Evolutionary conservation across 805 yeast genomes (phyloP).

Genomic region (Blastobotrys mokoenaii): DNA sequence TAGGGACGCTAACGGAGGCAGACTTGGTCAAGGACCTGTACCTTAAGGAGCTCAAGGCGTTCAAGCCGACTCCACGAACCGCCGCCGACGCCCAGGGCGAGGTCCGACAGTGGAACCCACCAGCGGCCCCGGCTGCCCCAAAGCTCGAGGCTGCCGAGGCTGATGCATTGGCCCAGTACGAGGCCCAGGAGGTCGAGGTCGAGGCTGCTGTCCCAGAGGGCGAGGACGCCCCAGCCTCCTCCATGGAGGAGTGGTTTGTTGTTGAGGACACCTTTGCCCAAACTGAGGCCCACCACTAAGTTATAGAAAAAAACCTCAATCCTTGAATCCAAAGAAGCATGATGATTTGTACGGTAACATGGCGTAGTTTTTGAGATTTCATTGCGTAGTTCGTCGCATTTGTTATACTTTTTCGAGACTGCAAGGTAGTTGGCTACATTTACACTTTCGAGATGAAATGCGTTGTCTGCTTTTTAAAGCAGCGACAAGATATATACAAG

Average conservation of each 20-base stretch:
- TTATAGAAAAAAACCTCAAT: background rate
- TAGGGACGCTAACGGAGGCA: background rate
- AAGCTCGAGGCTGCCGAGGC: constrained; percentile 71
- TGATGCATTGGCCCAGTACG: constrained; percentile 41
- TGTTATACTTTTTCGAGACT: too few relatives aligned
- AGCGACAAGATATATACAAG: too few relatives aligned
- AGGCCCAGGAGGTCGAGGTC: constrained; percentile 36
- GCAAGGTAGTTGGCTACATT: too few relatives aligned
- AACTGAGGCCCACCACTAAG: constrained; percentile 28
- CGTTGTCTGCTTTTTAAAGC: too few relatives aligned
- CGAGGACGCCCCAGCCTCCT: constrained; percentile 17
- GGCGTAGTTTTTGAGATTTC: background rate
- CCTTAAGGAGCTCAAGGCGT: constrained; percentile 76
- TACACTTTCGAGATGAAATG: too few relatives aligned
- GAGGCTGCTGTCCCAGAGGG: constrained; percentile 4
- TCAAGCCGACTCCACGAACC: constrained; percentile 73
- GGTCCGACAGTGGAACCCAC: constrained; percentile 77
- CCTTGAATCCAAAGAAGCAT: background rate
- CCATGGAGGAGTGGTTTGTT: constrained; percentile 35
- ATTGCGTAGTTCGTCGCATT: too few relatives aligned
- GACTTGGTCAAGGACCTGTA: constrained; percentile 77
- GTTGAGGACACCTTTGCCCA: constrained; percentile 28
- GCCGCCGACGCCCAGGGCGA: constrained; percentile 68
- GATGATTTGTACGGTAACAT: background rate
- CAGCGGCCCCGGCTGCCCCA: constrained; percentile 72